Evolutionary conservation across 495 filamentous ascomycete genomes (phyloP).

Genomic region (Penicillium waksmanii): DNA sequence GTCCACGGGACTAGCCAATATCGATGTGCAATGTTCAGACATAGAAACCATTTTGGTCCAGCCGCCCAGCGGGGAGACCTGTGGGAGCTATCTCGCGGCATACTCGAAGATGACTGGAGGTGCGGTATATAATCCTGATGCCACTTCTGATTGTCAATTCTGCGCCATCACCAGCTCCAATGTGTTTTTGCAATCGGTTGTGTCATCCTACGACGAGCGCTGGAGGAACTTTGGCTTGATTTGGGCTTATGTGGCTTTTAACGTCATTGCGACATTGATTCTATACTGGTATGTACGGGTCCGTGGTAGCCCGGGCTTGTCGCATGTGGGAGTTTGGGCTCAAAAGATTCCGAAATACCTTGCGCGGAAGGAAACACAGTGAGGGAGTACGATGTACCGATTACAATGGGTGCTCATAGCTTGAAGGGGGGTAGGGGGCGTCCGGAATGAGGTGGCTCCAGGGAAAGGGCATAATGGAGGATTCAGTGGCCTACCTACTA

Average conservation of each 20-base stretch:
- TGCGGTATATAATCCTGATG: constrained; percentile 51
- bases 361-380: no score
- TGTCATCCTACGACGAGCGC: constrained; percentile 53
- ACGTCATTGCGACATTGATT: constrained; percentile 61
- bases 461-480: no score
- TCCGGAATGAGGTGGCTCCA: no score
- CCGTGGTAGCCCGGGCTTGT: neutral
- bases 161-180: constrained; percentile 56
- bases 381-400: no score
- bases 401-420: no score
- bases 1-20: no score
- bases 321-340: no score
- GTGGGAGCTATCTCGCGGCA: constrained; percentile 53
- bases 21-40: constrained; percentile 46
- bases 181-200: constrained; percentile 26
- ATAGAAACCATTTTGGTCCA: constrained; percentile 57
- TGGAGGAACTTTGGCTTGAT: constrained; percentile 71
- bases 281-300: constrained; percentile 75
- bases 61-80: constrained; percentile 51
- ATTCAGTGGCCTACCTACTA: no score
- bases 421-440: no score
- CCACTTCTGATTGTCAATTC: constrained; percentile 54
- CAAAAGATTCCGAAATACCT: no score
- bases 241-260: constrained; percentile 72
- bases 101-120: constrained; percentile 53